Evolutionary conservation across 371 early-diverging fungal genomes (phyloP).

Genomic region (Scutellospora calospora): DNA sequence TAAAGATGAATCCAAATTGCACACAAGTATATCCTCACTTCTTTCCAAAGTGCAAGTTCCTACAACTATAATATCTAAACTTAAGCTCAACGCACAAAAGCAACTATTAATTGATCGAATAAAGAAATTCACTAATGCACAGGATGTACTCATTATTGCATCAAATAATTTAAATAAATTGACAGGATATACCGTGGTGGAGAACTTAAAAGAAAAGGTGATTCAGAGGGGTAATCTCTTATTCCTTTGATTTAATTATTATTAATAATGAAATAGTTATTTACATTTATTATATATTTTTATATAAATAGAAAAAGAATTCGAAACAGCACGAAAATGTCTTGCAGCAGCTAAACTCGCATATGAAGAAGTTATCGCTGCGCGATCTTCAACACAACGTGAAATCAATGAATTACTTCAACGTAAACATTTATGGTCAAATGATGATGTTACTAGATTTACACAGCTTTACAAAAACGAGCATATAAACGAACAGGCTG

Average conservation of each 20-base stretch:
- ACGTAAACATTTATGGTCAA: constrained; percentile 87
- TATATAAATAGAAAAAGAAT: constrained; percentile 53
- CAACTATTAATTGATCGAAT: constrained; percentile 2
- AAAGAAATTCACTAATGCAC: not conserved
- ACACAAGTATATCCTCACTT: not conserved
- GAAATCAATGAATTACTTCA: constrained; percentile 90
- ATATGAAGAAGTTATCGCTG: constrained; percentile 76
- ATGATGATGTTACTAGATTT: constrained; percentile 85
- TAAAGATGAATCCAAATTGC: not conserved
- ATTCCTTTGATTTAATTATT: not conserved
- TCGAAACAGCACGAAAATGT: constrained; percentile 64
- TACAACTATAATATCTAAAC: not conserved
- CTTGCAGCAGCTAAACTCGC: constrained; percentile 72
- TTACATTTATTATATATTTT: not conserved
- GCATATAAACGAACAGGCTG: constrained; percentile 75
- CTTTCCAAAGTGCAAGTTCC: no score
- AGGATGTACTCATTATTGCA: constrained; percentile 56
- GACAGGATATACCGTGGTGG: constrained; percentile 87
- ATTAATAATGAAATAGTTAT: not conserved
- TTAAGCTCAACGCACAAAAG: not conserved
- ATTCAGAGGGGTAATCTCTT: constrained; percentile 63
- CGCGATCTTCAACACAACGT: constrained; percentile 79
- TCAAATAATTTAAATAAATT: constrained; percentile 73
- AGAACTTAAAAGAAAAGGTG: constrained; percentile 76
- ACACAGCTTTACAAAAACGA: constrained; percentile 88